Evolutionary conservation across 768 basidiomycete species (phyloP), one percentile per base, ranked within the genome.

Genomic region (Boletales sp.): DNA sequence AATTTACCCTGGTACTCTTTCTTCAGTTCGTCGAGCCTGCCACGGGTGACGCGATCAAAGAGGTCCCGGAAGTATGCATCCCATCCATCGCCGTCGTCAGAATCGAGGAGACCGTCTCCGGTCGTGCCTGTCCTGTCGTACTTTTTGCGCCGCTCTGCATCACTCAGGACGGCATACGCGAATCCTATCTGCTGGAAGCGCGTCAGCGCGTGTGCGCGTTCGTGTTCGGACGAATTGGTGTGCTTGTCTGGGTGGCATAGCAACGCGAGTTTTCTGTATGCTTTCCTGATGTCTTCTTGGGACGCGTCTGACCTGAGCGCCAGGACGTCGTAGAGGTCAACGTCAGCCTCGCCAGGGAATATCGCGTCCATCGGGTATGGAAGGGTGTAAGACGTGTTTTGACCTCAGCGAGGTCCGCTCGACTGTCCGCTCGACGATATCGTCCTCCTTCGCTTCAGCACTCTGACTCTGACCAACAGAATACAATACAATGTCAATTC

Each of bases 111-210:
- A 10, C 79, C 80, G 59, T 97, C 94, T 54, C 85, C 83, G 9
- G 94, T 97, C 56, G 80, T 80, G 15, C 97, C 97, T 0, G 88
- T 95, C 47, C 68, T 69, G 59, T 98, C 94, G 57, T 97, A 99
- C 52, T 82, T 75, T 62, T 80, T 74, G 63, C 85, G 80, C 56
- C 85, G 70, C 61, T 80, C 83, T 51, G 82, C 82, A 57, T 98
- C 94, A 47, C 84, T 78, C 27, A 98, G 74, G 0, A 98, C 84
- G 1, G 90, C 77, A 68, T 97, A 99, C 10, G 95, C 91, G 62
- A 94, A 97, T 0, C 95, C 92, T 57, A 98, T 80, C 61, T 94
- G 91, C 59, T 93, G 91, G 64, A 97, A 95, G 67, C 86, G 86
- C 55, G 69, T 74, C n/a, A 80, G 82, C 59, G 87, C 84, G 55